These are phyloP conservation scores for Sorghum bicolor DNA, from an alignment of 176 grass and related monocot genomes.

Conservation along the genomic window DNA sequence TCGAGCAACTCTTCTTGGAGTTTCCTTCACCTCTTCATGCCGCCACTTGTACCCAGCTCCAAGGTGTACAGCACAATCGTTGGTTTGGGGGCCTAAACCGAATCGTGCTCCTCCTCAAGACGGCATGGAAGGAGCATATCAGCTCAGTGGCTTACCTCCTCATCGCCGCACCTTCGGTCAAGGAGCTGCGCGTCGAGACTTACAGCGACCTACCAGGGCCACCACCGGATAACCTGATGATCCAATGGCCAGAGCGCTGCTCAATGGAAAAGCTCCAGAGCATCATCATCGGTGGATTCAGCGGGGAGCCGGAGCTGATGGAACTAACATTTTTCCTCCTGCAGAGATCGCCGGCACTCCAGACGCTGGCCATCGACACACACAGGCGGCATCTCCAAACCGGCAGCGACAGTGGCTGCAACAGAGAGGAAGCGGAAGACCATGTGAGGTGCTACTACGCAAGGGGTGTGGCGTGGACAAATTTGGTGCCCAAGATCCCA, in stretches of 20 bases:
- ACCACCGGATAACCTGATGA: background rate
- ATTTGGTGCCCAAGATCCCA: background rate
- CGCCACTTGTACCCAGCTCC: background rate
- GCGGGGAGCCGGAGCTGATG: background rate
- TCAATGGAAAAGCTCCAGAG: background rate
- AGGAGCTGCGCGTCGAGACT: background rate
- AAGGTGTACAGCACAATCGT: background rate
- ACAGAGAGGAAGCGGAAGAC: background rate
- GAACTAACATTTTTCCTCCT: background rate
- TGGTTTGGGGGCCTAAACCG: background rate
- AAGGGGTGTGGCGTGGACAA: background rate
- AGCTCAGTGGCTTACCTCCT: background rate
- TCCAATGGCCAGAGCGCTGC: background rate
- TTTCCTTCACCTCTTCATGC: background rate
- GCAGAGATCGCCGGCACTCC: background rate
- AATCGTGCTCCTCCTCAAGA: background rate
- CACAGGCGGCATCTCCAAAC: background rate
- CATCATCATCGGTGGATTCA: background rate
- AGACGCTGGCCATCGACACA: background rate
- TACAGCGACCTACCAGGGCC: background rate
- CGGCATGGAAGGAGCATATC: background rate
- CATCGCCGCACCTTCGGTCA: background rate
- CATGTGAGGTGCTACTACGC: background rate
- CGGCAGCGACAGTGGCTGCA: background rate
- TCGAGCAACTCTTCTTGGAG: background rate